A percentile compares a stretch with the other conserved stretches of the same genome.
phyloP scores from a whole-genome alignment of 2,329 filamentous ascomycete genomes.

The Aspergillus aculeatus region DNA sequence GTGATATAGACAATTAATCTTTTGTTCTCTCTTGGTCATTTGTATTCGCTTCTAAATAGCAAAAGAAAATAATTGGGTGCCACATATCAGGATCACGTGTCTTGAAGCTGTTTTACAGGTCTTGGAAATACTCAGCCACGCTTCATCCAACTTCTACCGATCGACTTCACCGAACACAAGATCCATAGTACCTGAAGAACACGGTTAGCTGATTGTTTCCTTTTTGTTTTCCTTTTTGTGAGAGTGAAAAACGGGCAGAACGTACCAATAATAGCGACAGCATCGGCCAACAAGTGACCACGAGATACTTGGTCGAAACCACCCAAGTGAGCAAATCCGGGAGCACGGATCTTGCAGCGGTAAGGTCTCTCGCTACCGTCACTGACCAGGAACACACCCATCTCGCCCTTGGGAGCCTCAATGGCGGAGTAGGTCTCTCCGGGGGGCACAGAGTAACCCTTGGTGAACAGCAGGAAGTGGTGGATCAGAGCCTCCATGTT shows the following conservation, averaged over 20 bases:
- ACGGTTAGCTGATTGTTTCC: slow-evolving; percentile 11
- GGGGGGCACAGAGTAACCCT: slow-evolving; percentile 94
- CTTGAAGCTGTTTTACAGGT: slow-evolving; percentile 19
- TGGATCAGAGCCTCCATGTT: slow-evolving; percentile 99
- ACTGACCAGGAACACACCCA: slow-evolving; percentile 95
- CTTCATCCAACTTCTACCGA: slow-evolving; percentile 41
- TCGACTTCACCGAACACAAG: slow-evolving; percentile 76
- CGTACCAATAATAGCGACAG: slow-evolving; percentile 84
- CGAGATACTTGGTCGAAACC: slow-evolving; percentile 92
- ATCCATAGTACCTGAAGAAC: slow-evolving; percentile 65
- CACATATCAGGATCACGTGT: neutral
- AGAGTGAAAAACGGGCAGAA: neutral
- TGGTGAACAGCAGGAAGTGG: slow-evolving; percentile 98
- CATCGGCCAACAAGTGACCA: slow-evolving; percentile 92
- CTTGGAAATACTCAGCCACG: slow-evolving; percentile 6
- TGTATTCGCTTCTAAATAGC: slow-evolving; percentile 4
- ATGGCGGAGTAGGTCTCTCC: slow-evolving; percentile 98
- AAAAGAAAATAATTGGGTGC: neutral
- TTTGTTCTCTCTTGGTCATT: neutral
- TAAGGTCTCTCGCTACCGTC: slow-evolving; percentile 96
- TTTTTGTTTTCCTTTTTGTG: neutral
- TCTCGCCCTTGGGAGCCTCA: slow-evolving; percentile 99
- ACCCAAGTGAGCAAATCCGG: slow-evolving; percentile 90
- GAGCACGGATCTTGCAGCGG: slow-evolving; percentile 94
- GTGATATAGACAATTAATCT: slow-evolving; percentile 1